Evolutionary conservation across 2,329 filamentous ascomycete genomes (phyloP).

Genomic region (Clonostachys rosea): DNA sequence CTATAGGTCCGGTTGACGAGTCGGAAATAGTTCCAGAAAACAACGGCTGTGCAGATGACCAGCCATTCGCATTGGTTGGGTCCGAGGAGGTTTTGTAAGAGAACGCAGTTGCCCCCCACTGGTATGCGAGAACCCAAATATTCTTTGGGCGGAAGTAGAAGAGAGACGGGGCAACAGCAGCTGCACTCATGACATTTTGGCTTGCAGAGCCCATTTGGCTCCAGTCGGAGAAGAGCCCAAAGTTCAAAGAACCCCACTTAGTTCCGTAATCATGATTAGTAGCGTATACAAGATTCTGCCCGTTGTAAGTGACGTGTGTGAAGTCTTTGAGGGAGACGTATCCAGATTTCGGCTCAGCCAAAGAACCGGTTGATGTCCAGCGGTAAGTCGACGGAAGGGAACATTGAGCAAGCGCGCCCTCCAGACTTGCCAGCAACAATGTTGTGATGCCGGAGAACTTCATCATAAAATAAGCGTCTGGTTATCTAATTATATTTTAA

Average conservation of each 20-base stretch:
- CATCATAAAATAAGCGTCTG: too few relatives aligned
- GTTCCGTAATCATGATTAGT: conserved; percentile 37
- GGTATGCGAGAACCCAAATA: conserved; percentile 61
- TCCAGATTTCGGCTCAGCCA: conserved; percentile 47
- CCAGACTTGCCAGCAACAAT: not conserved
- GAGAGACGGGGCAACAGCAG: conserved; percentile 55
- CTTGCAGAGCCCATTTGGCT: conserved; percentile 40
- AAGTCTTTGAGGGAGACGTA: conserved; percentile 62
- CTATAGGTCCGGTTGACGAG: conserved; percentile 51
- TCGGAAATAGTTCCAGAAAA: conserved; percentile 49
- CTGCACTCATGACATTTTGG: conserved; percentile 45
- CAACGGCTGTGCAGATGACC: conserved; percentile 48
- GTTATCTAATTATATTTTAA: too few relatives aligned
- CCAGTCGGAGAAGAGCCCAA: conserved; percentile 49
- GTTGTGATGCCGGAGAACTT: not conserved
- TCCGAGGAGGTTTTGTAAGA: conserved; percentile 55
- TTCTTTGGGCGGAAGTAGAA: conserved; percentile 59
- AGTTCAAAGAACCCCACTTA: conserved; percentile 54
- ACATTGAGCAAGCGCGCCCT: conserved; percentile 23
- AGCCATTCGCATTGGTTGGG: conserved; percentile 52
- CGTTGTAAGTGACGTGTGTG: conserved; percentile 48
- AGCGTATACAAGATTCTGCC: conserved; percentile 56
- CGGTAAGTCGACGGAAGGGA: conserved; percentile 47
- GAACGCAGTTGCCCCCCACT: conserved; percentile 58
- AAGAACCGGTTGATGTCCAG: conserved; percentile 46